Percentiles rank a stretch among this genome's conserved stretches.
These are phyloP conservation scores for Pythium myriotylum DNA, from an alignment of 352 stramenopile species.

Conservation along the genomic window DNA sequence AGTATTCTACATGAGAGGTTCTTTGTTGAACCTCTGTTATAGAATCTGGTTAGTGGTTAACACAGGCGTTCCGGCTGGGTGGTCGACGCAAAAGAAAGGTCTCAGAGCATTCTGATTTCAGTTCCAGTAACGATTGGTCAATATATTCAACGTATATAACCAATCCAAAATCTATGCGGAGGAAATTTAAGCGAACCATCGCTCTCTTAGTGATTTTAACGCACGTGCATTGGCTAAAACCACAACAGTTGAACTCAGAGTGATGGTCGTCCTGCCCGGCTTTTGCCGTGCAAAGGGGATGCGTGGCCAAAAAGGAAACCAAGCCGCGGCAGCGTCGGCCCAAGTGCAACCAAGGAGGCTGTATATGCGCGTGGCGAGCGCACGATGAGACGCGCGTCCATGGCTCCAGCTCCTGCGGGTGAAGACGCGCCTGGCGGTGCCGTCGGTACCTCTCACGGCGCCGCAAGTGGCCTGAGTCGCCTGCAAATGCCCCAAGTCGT, in stretches of 20 bases:
- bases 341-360: constrained; percentile 6
- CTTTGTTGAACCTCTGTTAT: neutral
- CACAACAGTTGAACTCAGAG: constrained; percentile 25
- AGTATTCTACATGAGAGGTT: neutral
- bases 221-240: constrained; percentile 23
- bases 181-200: too few species aligned
- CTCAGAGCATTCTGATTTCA: neutral
- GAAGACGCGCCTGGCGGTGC: constrained; percentile 4
- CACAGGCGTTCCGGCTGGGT: neutral
- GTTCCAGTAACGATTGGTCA: constrained; percentile 8
- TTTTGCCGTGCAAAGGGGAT: constrained; percentile 16
- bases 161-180: neutral
- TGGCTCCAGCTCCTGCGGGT: constrained; percentile 6
- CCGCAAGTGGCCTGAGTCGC: constrained; percentile 6
- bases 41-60: neutral
- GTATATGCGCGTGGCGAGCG: neutral
- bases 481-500: constrained; percentile 19
- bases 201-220: too few species aligned
- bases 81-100: constrained; percentile 16
- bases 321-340: neutral
- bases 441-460: neutral
- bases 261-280: constrained; percentile 17
- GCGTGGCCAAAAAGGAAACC: constrained; percentile 11
- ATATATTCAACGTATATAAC: neutral
- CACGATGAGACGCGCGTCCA: constrained; percentile 17